Evolutionary conservation across 2,329 filamentous ascomycete species (phyloP).

Genomic region (Pestalotiopsis sp.): DNA sequence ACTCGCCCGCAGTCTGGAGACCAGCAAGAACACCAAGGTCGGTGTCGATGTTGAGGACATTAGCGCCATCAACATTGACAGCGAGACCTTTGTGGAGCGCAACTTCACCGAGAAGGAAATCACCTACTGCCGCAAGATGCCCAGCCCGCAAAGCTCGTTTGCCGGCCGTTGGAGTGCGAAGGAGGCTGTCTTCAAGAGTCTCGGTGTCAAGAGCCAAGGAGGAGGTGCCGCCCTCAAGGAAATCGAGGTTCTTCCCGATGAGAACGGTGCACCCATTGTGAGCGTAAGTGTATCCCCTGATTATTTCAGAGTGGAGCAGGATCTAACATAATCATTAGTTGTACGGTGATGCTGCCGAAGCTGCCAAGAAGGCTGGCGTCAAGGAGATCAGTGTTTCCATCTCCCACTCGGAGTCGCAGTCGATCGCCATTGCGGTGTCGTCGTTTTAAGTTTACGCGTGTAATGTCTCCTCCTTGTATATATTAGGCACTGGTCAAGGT

Average conservation of each 20-base stretch:
- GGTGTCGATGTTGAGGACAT: conserved; percentile 95
- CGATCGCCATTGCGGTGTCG: conserved; percentile 90
- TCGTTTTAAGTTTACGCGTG: conserved; percentile 60
- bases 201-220: conserved; percentile 84
- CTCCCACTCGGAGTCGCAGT: conserved; percentile 92
- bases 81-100: conserved; percentile 90
- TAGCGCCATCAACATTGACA: conserved; percentile 84
- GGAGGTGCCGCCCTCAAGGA: conserved; percentile 89
- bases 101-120: conserved; percentile 91
- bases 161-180: conserved; percentile 96
- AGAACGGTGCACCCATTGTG: conserved; percentile 81
- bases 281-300: conserved; percentile 62
- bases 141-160: conserved; percentile 86
- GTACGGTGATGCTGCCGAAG: conserved; percentile 79
- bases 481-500: conserved; percentile 1
- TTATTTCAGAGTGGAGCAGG: not conserved
- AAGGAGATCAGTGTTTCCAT: conserved; percentile 92
- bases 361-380: conserved; percentile 84
- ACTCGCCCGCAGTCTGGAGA: conserved; percentile 64
- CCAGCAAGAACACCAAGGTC: conserved; percentile 68
- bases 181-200: conserved; percentile 97
- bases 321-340: conserved; percentile 62
- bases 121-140: conserved; percentile 79
- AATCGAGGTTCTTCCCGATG: conserved; percentile 86
- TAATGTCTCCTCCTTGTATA: conserved; percentile 11